These are phyloP conservation scores for Cystobasidium pallidum DNA, from an alignment of 1,284 basidiomycete genomes.

Conservation along the genomic window DNA sequence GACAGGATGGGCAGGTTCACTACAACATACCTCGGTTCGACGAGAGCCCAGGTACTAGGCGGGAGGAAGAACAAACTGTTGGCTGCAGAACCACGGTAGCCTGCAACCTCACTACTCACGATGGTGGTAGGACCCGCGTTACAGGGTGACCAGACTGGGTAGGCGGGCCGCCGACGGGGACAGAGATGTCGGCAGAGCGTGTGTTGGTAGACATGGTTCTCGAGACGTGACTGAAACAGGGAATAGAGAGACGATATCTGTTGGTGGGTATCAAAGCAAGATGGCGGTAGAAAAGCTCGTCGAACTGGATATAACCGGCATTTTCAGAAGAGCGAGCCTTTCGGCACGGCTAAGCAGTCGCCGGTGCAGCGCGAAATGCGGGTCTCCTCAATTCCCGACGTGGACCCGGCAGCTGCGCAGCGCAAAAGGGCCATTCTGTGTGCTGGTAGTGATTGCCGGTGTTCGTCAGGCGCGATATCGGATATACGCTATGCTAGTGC, in stretches of 20 bases:
- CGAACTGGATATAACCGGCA: slow-evolving; percentile 2
- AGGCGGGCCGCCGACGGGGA: slow-evolving; percentile 30
- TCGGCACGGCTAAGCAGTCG: slow-evolving; percentile 8
- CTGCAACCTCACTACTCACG: slow-evolving; percentile 3
- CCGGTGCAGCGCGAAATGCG: slow-evolving; percentile 3
- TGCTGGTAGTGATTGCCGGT: not conserved
- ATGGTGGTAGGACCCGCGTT: slow-evolving; percentile 32
- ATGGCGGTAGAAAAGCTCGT: not conserved
- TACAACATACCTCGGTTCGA: slow-evolving; percentile 54
- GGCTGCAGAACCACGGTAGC: not conserved
- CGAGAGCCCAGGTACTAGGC: slow-evolving; percentile 55
- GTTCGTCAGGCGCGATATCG: not conserved
- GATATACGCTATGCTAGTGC: not conserved
- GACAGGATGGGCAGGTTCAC: not conserved
- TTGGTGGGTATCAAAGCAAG: not conserved
- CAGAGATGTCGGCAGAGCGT: slow-evolving; percentile 27
- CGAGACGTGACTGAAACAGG: not conserved
- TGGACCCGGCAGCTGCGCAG: not conserved
- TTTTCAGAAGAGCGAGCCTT: slow-evolving; percentile 2
- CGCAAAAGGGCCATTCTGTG: too few relatives aligned
- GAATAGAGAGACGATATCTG: not conserved
- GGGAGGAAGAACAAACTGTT: not conserved
- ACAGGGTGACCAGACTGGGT: slow-evolving; percentile 42
- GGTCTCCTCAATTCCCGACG: slow-evolving; percentile 16
- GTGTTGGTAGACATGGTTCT: slow-evolving; percentile 23